Evolutionary conservation across 352 stramenopile species (phyloP).

Genomic region (Phytophthora crassamura): DNA sequence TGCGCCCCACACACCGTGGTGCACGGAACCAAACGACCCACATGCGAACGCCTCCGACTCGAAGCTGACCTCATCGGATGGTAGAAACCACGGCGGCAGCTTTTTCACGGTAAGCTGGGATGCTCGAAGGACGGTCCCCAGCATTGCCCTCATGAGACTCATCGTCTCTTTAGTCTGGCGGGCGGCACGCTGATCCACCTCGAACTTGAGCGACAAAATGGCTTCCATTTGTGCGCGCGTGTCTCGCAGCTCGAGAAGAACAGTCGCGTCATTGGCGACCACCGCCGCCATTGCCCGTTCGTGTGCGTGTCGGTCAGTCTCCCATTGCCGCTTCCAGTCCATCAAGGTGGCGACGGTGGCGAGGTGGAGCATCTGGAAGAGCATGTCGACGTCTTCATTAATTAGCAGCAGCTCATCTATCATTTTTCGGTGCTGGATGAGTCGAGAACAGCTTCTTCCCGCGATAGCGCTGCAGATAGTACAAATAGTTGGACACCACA

Average conservation of each 20-base stretch:
- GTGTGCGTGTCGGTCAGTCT: too few species aligned
- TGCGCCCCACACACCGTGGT: slow-evolving; percentile 21
- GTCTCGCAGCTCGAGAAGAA: background rate
- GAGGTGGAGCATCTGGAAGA: too few species aligned
- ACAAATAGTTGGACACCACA: too few species aligned
- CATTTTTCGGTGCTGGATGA: too few species aligned
- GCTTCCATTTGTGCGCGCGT: background rate
- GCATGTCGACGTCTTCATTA: too few species aligned
- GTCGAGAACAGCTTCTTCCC: too few species aligned
- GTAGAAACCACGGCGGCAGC: slow-evolving; percentile 20
- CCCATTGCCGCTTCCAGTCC: slow-evolving; percentile 1
- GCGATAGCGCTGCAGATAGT: too few species aligned
- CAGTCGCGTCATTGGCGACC: background rate
- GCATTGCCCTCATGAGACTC: background rate
- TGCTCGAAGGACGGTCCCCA: background rate
- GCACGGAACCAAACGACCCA: slow-evolving; percentile 25
- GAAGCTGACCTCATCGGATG: slow-evolving; percentile 12
- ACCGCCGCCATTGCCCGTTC: background rate
- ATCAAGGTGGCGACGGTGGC: too few species aligned
- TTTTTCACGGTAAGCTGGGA: background rate
- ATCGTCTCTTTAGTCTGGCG: background rate
- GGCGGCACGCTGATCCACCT: background rate
- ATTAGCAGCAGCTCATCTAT: too few species aligned
- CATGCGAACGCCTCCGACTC: slow-evolving; percentile 14
- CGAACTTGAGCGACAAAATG: slow-evolving; percentile 6